Conservation (phyloP, 2,329 filamentous ascomycete genomes). For the Coniochaeta prunicola region DNA sequence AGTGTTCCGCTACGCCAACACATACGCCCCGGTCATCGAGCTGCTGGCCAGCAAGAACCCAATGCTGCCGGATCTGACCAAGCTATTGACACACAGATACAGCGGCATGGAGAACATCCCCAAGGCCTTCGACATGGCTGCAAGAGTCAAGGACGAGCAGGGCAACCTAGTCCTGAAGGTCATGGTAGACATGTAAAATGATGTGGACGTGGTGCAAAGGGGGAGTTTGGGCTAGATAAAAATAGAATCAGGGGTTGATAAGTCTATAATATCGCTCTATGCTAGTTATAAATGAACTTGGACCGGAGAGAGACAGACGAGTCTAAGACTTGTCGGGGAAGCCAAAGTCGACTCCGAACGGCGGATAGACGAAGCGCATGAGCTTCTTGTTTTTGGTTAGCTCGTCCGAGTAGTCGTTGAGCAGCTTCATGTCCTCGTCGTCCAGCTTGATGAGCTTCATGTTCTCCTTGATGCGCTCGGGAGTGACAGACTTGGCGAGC, state of each 20-base stretch:
- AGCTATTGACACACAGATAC: conserved; percentile 65
- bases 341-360: conserved; percentile 61
- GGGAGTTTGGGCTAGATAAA: not conserved
- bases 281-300: conserved; percentile 5
- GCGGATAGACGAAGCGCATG: conserved; percentile 59
- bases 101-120: conserved; percentile 54
- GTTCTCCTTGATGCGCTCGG: conserved; percentile 63
- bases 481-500: conserved; percentile 65
- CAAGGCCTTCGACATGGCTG: conserved; percentile 68
- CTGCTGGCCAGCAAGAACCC: conserved; percentile 40
- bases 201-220: not conserved
- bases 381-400: conserved; percentile 43
- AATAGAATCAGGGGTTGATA: conserved; percentile 2
- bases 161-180: conserved; percentile 72
- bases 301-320: not conserved
- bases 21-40: conserved; percentile 52
- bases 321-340: conserved; percentile 57
- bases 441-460: conserved; percentile 59
- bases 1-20: conserved; percentile 69
- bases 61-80: conserved; percentile 55
- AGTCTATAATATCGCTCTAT: not conserved
- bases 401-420: conserved; percentile 46
- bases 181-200: conserved; percentile 41
- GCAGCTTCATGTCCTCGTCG: conserved; percentile 50
- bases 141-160: conserved; percentile 59